Conservation (phyloP, 441 rosid genomes). For the Sinapis alba region DNA sequence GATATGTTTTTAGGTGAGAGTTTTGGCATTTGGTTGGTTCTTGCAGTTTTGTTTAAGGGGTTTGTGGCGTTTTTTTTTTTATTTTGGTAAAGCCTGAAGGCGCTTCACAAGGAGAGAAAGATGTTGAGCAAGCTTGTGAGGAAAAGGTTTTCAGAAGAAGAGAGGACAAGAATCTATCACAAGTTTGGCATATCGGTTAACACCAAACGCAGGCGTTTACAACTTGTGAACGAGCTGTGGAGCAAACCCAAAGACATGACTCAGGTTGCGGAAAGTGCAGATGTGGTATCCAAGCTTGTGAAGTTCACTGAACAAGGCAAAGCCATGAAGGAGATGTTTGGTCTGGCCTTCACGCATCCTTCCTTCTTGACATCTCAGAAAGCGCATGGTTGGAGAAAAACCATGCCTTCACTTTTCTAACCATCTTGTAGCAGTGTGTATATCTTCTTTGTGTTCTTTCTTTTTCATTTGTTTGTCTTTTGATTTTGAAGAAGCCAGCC, state of each 20-base stretch:
- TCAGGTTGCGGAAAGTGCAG: conserved; percentile 64
- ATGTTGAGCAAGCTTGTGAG: conserved; percentile 74
- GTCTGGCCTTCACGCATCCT: conserved; percentile 66
- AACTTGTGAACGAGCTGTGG: conserved; percentile 67
- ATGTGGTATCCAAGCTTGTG: conserved; percentile 70
- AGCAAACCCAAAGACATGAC: conserved; percentile 53
- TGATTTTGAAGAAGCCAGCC: not conserved
- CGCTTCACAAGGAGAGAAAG: conserved; percentile 61
- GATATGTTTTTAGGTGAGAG: conserved; percentile 2
- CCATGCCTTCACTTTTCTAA: conserved; percentile 48
- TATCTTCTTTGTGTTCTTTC: not conserved
- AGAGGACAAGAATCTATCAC: conserved; percentile 57
- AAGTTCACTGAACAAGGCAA: conserved; percentile 70
- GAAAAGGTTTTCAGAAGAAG: conserved; percentile 62
- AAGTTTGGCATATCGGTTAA: conserved; percentile 66
- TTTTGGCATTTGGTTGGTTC: not conserved
- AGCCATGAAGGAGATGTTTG: conserved; percentile 77
- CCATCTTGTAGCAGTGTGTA: conserved; percentile 23
- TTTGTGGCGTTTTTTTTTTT: not conserved
- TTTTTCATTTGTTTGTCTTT: conserved; percentile 16
- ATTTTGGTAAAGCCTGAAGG: conserved; percentile 50
- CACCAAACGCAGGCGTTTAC: conserved; percentile 73
- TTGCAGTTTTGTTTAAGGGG: not conserved
- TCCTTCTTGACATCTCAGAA: conserved; percentile 43
- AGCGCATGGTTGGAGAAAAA: conserved; percentile 57